Evolutionary conservation across 2,329 filamentous ascomycete genomes (phyloP).

Genomic region (Drechmeria coniospora): DNA sequence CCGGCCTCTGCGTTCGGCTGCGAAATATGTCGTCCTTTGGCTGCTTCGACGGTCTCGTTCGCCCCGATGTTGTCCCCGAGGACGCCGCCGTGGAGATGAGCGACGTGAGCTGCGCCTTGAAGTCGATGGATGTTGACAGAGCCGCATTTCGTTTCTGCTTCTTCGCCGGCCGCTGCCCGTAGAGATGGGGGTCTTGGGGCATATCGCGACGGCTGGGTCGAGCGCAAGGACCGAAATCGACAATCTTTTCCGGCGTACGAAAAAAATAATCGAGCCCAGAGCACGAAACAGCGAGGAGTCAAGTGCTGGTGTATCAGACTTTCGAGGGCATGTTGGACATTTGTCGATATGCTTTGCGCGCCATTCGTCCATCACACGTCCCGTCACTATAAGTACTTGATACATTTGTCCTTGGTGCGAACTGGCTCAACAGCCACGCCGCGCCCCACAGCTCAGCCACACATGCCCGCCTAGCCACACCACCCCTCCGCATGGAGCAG

Average conservation of each 20-base stretch:
- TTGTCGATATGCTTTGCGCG: too few species aligned
- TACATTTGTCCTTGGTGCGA: too few species aligned
- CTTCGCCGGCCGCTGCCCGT: constrained; percentile 59
- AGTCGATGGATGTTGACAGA: constrained; percentile 61
- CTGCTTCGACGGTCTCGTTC: constrained; percentile 29
- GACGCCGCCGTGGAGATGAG: constrained; percentile 48
- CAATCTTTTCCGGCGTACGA: background rate
- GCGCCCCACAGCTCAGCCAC: background rate
- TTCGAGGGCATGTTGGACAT: too few species aligned
- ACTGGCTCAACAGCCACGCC: too few species aligned
- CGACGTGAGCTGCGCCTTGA: constrained; percentile 74
- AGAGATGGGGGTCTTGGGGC: constrained; percentile 55
- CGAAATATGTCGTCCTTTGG: constrained; percentile 31
- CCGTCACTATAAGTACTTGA: too few species aligned
- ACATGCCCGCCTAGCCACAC: constrained; percentile 1
- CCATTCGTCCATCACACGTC: too few species aligned
- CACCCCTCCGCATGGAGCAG: too few species aligned
- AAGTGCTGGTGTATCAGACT: too few species aligned
- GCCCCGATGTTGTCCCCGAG: constrained; percentile 23
- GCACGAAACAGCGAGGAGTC: too few species aligned
- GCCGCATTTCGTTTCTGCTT: constrained; percentile 53
- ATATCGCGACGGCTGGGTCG: constrained; percentile 19
- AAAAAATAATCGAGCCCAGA: background rate
- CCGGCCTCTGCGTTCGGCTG: constrained; percentile 11
- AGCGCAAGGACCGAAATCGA: too few species aligned